Evolutionary conservation across 768 basidiomycete species (phyloP), one percentile per base, ranked within the genome.

Genomic region (Sutorius australiensis): DNA sequence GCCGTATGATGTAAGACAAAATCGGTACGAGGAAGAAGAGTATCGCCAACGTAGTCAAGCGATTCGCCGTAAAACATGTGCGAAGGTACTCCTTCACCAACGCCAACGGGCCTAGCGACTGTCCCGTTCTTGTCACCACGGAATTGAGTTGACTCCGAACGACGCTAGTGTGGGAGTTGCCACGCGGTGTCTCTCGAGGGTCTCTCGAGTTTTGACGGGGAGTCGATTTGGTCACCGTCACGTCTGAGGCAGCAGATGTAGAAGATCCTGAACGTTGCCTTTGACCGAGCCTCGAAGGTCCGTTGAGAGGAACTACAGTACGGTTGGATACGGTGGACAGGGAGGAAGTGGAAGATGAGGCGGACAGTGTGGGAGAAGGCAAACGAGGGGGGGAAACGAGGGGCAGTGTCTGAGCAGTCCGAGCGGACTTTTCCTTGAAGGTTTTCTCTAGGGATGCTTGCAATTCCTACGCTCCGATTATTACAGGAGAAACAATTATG

Each of bases 281-380:
- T 40, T 56, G 57, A 27, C 49, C 34, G 4, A 60, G 56, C 42
- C 55, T 60, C 32, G 60, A 53, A 12, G 54, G 54, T 17, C 42
- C 42, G 3, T 40, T 57, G 17, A 55, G 52, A 41, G 87, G 87
- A 19, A 86, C 82, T 3, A 83, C 76, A 5, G 89, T 90, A 57
- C 84, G 85, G 24, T 84, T 87, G 0, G 87, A 89, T 3, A 80
- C 76, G 8, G 86, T 87, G 0, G 87, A 89, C 30, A 84, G 72
- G 4, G 86, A 86, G 0, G 88, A 86, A 0, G 61, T 65, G 0
- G 87, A 87, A 0, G 82, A 81, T 0, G 81, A 77, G 3, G 82
- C 73, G 1, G 84, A 82, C 3, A 80, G 77, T 13, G 80, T 70
- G 27, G 78, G 83, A 2, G 79, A 75, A 42, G 76, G 66, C 14